Base-by-base conservation (phyloP, 75 land plant species). In the Ceratopteris richardii region DNA sequence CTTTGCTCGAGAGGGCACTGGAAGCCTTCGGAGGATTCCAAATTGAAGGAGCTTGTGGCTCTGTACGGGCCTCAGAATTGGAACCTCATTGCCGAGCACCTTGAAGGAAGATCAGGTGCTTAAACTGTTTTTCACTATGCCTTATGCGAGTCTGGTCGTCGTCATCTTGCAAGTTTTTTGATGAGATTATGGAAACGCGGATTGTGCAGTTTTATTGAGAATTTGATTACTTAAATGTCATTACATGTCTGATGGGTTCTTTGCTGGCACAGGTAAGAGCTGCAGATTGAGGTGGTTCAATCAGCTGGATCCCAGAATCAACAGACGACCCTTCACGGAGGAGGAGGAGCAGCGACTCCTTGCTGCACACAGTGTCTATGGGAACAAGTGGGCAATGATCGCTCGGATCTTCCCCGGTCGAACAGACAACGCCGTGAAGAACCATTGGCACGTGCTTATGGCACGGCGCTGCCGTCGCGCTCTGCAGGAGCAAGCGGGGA, bases 361-460 rank as follows among this genome's bases (percentile, higher is more conserved):
- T 41, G 75, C 75, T 1, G 87, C 86, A 31, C 87, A 84, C 41
- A 64, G 82, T n/a, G 31, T 84, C 28, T 71, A 82, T 58, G 87
- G 87, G 22, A 84, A 84, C 73, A 84, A 82, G 60, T 82, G 85
- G 87, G 87, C 87, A 31, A 64, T 82, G 85, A 84, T 84, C 13
- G 87, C 87, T 10, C 60, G 80, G 16, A 55, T 81, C 5, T 83
- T 83, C 67, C 85, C 86, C 17, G 86, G 86, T 14, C 70, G 85
- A 31, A 82, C 87, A 18, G 85, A 84, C 63, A 84, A 84, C 59
- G 76, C 87, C 0, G 87, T 84, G 39, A 84, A 84, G 63, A 84
- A 84, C 57, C 85, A 82, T 56, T 84, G 87, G 87, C 87, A 84
- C 60, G 87, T 84, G 2, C 66, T 84, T 56, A 84, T 77, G 81